Evolutionary conservation across 257 asterid genomes (phyloP).

Genomic region (Scutellaria minor): DNA sequence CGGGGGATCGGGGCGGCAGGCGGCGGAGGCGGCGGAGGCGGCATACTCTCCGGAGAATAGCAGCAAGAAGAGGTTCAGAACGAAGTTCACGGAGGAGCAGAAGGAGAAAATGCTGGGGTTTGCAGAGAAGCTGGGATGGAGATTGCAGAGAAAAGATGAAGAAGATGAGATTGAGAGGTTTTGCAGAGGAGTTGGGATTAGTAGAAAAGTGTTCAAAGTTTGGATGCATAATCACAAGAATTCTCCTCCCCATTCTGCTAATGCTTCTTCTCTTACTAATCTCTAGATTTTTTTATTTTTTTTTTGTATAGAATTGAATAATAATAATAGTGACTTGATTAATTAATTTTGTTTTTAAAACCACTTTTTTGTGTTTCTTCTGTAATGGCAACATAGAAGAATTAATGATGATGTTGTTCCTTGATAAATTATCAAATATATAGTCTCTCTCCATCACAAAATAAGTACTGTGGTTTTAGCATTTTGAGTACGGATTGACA

Average conservation of each 20-base stretch:
- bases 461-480: too few species aligned
- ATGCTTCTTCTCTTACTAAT: conserved; percentile 63
- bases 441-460: too few species aligned
- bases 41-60: conserved; percentile 37
- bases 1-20: conserved; percentile 22
- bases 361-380: background rate
- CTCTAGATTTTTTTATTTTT: conserved; percentile 16
- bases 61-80: conserved; percentile 65
- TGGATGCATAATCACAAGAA: conserved; percentile 87
- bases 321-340: background rate
- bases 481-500: too few species aligned
- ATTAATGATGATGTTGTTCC: too few species aligned
- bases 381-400: too few species aligned
- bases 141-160: conserved; percentile 55
- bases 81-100: conserved; percentile 72
- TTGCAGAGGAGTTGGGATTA: conserved; percentile 65
- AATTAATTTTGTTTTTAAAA: background rate
- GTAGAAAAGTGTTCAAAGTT: conserved; percentile 74
- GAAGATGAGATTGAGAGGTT: conserved; percentile 74
- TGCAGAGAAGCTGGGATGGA: conserved; percentile 79
- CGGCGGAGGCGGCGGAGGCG: background rate
- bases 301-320: background rate
- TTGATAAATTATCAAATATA: too few species aligned
- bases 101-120: conserved; percentile 71
- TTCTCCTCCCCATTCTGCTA: conserved; percentile 41